phyloP scores from a whole-genome alignment of 805 yeast species.

The Candida ponderosae region DNA sequence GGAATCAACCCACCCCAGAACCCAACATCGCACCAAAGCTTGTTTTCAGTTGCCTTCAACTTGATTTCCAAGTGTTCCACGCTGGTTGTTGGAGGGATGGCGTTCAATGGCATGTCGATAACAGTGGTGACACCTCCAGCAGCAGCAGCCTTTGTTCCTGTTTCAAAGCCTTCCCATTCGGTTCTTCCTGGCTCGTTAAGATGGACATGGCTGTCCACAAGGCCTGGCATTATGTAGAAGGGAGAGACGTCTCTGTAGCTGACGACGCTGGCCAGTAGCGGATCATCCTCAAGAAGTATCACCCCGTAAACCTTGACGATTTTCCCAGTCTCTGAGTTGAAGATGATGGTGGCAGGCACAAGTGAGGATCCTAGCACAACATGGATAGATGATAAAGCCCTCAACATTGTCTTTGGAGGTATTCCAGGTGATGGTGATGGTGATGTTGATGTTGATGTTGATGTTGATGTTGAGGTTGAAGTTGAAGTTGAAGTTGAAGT shows the following conservation, averaged over 20 bases:
- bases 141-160: slow-evolving; percentile 92
- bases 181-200: slow-evolving; percentile 97
- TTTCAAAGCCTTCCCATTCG: slow-evolving; percentile 97
- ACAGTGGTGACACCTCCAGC: slow-evolving; percentile 96
- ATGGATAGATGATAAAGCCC: slow-evolving; percentile 53
- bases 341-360: slow-evolving; percentile 58
- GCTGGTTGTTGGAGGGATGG: slow-evolving; percentile 92
- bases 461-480: no score
- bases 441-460: no score
- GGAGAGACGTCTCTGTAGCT: slow-evolving; percentile 53
- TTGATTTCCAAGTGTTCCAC: slow-evolving; percentile 68
- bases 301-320: slow-evolving; percentile 44
- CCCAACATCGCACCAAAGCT: slow-evolving; percentile 89
- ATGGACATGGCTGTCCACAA: slow-evolving; percentile 92
- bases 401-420: slow-evolving; percentile 32
- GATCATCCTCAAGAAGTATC: slow-evolving; percentile 31
- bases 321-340: slow-evolving; percentile 47
- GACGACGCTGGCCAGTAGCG: slow-evolving; percentile 31
- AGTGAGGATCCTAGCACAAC: slow-evolving; percentile 44
- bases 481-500: no score
- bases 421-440: no score
- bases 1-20: slow-evolving; percentile 97
- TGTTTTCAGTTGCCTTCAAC: slow-evolving; percentile 68
- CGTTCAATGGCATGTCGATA: slow-evolving; percentile 92
- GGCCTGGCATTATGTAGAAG: slow-evolving; percentile 71